Evolutionary conservation across 176 grass and related monocot genomes (phyloP), one percentile per base, ranked within the genome.

Genomic region (Carex parvula): DNA sequence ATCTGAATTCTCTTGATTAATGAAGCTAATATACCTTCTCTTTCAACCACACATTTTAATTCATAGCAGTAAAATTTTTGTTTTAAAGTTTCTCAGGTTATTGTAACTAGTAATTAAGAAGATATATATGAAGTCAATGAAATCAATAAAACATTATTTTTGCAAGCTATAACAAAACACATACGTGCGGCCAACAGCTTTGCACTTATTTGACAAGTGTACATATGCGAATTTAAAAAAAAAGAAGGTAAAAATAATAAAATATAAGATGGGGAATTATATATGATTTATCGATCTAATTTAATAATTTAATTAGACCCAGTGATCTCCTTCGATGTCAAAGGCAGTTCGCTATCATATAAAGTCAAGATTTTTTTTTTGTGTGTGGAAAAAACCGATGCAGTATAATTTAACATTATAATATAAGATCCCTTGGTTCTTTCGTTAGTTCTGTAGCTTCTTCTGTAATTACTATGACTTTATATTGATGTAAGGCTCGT

Each of bases 111-210:
- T 62, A 62, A 62, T 20, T 62, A 10, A 62, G 60, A 62, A 62
- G 20, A 62, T 62, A 7, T 8, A 62, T 62, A 46, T 21, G 29
- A 44, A 60, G 57, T 81, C 56, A 81, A 80, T 41, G 78, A 20
- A 8, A 80, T 29, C 12, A 80, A 41, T 81, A 81, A n/a, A 42
- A 62, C 10, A 64, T 39, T 9, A 15, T 12, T 81, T 80, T 60
- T 81, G 78, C 78, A 81, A 63, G 78, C 78, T 81, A 58, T 58
- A 60, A 1, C 68, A 60, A 79, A 81, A 60, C 17, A 81, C 59
- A 81, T 21, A 39, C 54, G 78, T 60, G 78, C 17, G 78, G 56
- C 15, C 50, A 81, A 61, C 78, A 60, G 53, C 54, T 81, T 39
- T 24, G 55, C 59, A 58, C 17, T 81, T 81, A 18, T 62, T 57